Evolutionary conservation across 495 filamentous ascomycete genomes (phyloP).

Genomic region (Hypoxylon fuscum): DNA sequence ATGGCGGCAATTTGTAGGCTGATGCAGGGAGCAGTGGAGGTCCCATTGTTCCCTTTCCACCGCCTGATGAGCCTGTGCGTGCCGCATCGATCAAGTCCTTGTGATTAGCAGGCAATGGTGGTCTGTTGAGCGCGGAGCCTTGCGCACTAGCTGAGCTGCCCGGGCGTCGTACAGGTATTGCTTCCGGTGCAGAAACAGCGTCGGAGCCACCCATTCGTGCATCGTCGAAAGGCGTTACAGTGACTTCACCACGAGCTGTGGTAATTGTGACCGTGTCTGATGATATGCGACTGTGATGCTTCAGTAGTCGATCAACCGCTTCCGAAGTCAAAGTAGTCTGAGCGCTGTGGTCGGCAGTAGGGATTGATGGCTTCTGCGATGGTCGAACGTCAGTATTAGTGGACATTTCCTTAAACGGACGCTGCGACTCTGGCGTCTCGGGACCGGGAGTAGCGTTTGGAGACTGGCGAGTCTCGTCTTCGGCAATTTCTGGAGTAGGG

Average conservation of each 20-base stretch:
- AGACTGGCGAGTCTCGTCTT: slow-evolving; percentile 64
- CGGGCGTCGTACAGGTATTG: slow-evolving; percentile 59
- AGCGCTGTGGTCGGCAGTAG: slow-evolving; percentile 70
- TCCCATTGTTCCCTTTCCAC: slow-evolving; percentile 73
- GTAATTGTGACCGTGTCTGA: slow-evolving; percentile 20
- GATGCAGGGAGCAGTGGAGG: slow-evolving; percentile 87
- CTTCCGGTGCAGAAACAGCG: slow-evolving; percentile 37
- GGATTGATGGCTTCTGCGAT: slow-evolving; percentile 44
- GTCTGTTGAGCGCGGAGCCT: slow-evolving; percentile 49
- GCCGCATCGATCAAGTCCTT: slow-evolving; percentile 86
- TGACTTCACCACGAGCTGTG: slow-evolving; percentile 37
- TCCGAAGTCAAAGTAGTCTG: slow-evolving; percentile 80
- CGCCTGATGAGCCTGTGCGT: slow-evolving; percentile 57
- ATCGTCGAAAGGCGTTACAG: slow-evolving; percentile 24
- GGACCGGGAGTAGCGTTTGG: slow-evolving; percentile 45
- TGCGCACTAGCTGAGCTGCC: slow-evolving; percentile 73
- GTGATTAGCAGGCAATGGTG: slow-evolving; percentile 84
- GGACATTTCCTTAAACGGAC: slow-evolving; percentile 54
- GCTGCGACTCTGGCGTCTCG: slow-evolving; percentile 52
- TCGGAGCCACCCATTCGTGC: slow-evolving; percentile 38
- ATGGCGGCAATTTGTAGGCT: slow-evolving; percentile 64
- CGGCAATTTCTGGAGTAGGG: slow-evolving; percentile 56
- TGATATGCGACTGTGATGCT: slow-evolving; percentile 37
- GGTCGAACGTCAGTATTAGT: slow-evolving; percentile 48
- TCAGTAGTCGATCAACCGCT: slow-evolving; percentile 73